Base-by-base conservation (phyloP, 2,329 filamentous ascomycete species). In the Lithohypha guttulata region DNA sequence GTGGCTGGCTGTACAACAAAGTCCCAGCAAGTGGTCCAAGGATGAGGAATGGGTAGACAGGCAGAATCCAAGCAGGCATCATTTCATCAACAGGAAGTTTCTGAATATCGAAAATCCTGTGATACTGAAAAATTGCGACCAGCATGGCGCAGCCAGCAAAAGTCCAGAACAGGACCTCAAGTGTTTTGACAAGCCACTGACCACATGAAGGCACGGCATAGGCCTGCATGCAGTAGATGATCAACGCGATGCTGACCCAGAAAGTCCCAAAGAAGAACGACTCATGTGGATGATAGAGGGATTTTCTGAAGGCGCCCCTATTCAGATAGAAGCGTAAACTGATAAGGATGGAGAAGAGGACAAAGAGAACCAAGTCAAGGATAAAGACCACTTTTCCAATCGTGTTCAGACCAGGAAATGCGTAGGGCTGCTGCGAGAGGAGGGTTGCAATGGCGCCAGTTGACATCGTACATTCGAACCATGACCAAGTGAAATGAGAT, bases 1-100 rank as follows among this genome's bases (percentile, higher is more conserved):
- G 19, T 0, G 76, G 73, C 45, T 84, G 79, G 0, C 69, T 68
- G 4, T 67, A 63, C 3, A 72, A 68, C 35, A 84, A 77, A 43
- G 79, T 71, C 1, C 75, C 72, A 1, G 80, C 79, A 28, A 84
- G 73, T 2, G 79, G 84, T 1, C 80, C 80, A 0, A 71, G 71
- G 7, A 84, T 64, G 78, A 84, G 83, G 53, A 81, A 65, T n/a
- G 79, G 79, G 55, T 83, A 84, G 51, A 83, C 77, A 27, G 79
- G 80, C 3, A 85, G 61, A 39, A 84, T 73, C 79, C 79, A 83
- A 0, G 77, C 75, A 0, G 81, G 81, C 69, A 79, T 82, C 71
- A 82, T 81, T 20, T 69, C 73, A 38, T 75, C 70, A 7, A 82
- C 58, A 3, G 63, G 66, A 42, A 77, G 76, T 44, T 61, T 69